These are phyloP conservation scores for Salvia hispanica DNA, from an alignment of 257 asterid genomes.

Conservation along the genomic window DNA sequence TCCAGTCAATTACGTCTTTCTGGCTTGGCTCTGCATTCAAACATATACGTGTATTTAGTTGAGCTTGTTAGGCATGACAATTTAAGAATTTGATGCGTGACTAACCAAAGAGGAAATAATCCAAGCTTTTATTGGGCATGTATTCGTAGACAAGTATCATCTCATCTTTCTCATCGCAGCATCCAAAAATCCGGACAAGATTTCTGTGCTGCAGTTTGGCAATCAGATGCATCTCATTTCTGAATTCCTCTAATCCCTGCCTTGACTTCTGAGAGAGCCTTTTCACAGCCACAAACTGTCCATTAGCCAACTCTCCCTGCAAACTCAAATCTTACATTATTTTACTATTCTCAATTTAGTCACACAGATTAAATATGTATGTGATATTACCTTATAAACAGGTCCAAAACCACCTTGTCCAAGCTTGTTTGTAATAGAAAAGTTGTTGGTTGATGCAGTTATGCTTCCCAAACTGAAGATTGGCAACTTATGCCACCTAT, in stretches of 20 bases:
- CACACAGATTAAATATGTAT: background rate
- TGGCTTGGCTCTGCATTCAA: slow-evolving; percentile 1
- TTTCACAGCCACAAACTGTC: background rate
- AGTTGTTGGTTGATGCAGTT: slow-evolving; percentile 28
- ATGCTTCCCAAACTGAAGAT: slow-evolving; percentile 30
- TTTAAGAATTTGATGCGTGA: background rate
- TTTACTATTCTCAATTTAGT: background rate
- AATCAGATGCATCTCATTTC: background rate
- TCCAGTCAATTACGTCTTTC: slow-evolving; percentile 28
- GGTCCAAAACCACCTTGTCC: slow-evolving; percentile 3
- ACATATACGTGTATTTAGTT: no score
- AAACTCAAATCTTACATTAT: background rate
- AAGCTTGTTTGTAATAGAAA: slow-evolving; percentile 26
- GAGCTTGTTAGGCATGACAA: background rate
- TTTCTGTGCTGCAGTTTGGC: background rate
- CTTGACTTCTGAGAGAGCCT: background rate
- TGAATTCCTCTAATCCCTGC: background rate
- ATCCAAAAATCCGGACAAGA: slow-evolving; percentile 12
- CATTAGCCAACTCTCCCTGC: background rate
- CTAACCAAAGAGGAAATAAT: slow-evolving; percentile 14
- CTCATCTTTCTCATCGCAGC: background rate
- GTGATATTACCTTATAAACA: background rate
- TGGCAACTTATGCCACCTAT: slow-evolving; percentile 10
- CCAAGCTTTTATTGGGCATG: background rate
- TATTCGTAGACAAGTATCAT: no score